Evolutionary conservation across 331 rosid species (phyloP).

Genomic region (Rhamnella rubrinervis): DNA sequence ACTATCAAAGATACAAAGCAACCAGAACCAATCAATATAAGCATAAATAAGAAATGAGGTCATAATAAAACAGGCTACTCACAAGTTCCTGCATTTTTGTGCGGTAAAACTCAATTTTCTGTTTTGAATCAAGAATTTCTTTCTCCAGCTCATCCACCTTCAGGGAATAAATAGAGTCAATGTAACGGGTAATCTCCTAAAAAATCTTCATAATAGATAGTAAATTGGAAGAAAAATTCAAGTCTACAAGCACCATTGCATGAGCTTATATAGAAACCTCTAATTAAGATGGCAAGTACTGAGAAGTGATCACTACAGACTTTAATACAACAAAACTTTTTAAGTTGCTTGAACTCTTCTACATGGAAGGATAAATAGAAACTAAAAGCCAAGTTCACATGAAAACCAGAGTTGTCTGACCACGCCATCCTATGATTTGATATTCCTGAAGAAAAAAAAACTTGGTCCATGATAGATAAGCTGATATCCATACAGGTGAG

Average conservation of each 20-base stretch:
- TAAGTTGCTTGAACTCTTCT: not conserved
- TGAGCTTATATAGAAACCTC: constrained; percentile 21
- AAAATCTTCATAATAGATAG: not conserved
- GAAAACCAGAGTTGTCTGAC: constrained; percentile 10
- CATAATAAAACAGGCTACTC: constrained; percentile 32
- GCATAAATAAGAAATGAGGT: constrained; percentile 8
- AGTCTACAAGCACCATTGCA: constrained; percentile 2
- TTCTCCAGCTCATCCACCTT: constrained; percentile 95
- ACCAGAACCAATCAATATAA: constrained; percentile 1
- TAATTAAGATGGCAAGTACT: constrained; percentile 17
- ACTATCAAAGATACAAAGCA: not conserved
- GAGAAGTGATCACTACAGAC: constrained; percentile 16
- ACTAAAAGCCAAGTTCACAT: constrained; percentile 8
- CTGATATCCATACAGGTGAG: too few relatives aligned
- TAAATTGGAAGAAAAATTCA: constrained; percentile 8
- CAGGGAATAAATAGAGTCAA: constrained; percentile 31
- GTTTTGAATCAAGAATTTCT: constrained; percentile 72
- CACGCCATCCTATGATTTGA: not conserved
- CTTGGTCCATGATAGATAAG: too few relatives aligned
- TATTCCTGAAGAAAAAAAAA: too few relatives aligned
- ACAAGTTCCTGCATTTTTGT: constrained; percentile 97
- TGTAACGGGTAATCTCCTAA: constrained; percentile 8
- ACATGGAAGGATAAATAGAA: constrained; percentile 15
- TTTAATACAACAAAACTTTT: constrained; percentile 2
- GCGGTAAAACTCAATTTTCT: constrained; percentile 77